Evolutionary conservation across 2,329 filamentous ascomycete genomes (phyloP).

Genomic region (Xylariaceae sp.): DNA sequence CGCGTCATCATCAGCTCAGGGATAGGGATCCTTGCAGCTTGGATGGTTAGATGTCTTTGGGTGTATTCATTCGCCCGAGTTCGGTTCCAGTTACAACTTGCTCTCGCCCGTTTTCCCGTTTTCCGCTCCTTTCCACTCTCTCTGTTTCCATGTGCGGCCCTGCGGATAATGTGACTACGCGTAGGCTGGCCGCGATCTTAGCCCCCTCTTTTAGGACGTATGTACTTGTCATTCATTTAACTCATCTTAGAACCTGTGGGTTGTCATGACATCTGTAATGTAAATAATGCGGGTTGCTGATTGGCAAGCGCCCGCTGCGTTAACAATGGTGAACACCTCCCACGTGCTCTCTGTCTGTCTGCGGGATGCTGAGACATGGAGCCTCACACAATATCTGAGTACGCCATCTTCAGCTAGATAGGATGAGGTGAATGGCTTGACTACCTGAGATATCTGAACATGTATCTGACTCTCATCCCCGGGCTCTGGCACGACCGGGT

Average conservation of each 20-base stretch:
- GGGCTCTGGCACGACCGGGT: no score
- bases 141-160: slow-evolving; percentile 5
- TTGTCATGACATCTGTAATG: no score
- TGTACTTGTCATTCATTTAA: no score
- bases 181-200: background rate
- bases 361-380: slow-evolving; percentile 25
- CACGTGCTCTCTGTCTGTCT: slow-evolving; percentile 22
- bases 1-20: background rate
- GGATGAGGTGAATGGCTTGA: background rate
- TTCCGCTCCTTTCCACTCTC: slow-evolving; percentile 2
- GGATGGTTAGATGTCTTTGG: background rate
- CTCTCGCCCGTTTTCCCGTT: background rate
- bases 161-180: slow-evolving; percentile 10
- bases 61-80: background rate
- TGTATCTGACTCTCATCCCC: no score
- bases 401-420: slow-evolving; percentile 7
- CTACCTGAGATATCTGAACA: no score
- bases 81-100: background rate
- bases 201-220: background rate
- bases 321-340: slow-evolving; percentile 16
- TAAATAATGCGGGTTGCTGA: background rate
- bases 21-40: no score
- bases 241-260: no score
- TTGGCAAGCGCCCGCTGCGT: slow-evolving; percentile 1
- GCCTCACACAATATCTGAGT: slow-evolving; percentile 6